A percentile compares a stretch with the other conserved stretches of the same genome.
Conservation (phyloP, 805 yeast genomes). For the Teunomyces gatunensis region DNA sequence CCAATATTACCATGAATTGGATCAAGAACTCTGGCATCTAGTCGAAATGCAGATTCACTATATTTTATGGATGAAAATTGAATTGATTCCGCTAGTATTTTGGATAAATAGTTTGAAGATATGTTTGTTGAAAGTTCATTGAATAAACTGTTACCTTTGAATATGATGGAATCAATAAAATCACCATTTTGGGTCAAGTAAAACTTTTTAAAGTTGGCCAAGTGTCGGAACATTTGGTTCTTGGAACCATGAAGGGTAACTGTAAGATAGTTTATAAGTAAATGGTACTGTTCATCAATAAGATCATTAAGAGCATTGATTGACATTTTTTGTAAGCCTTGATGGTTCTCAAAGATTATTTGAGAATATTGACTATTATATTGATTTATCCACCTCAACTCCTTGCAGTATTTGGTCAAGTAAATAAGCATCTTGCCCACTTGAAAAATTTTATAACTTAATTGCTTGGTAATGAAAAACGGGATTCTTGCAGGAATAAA, state of each 20-base stretch:
- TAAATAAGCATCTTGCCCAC: slow-evolving; percentile 74
- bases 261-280: slow-evolving; percentile 53
- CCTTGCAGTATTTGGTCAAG: slow-evolving; percentile 62
- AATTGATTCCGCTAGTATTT: slow-evolving; percentile 63
- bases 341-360: slow-evolving; percentile 26
- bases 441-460: slow-evolving; percentile 50
- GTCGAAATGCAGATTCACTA: slow-evolving; percentile 43
- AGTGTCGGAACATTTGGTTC: slow-evolving; percentile 48
- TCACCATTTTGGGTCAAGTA: slow-evolving; percentile 78
- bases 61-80: slow-evolving; percentile 48
- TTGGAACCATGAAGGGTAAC: slow-evolving; percentile 44
- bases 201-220: slow-evolving; percentile 62
- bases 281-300: slow-evolving; percentile 44
- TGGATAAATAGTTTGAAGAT: slow-evolving; percentile 63
- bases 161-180: slow-evolving; percentile 64
- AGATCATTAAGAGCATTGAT: slow-evolving; percentile 35
- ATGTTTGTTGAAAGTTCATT: slow-evolving; percentile 61
- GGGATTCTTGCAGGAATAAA: slow-evolving; percentile 42
- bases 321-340: slow-evolving; percentile 33
- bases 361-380: slow-evolving; percentile 35
- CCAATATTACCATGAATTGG: slow-evolving; percentile 70
- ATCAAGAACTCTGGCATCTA: slow-evolving; percentile 83
- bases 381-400: slow-evolving; percentile 59
- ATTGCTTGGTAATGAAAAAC: slow-evolving; percentile 36
- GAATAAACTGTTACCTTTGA: slow-evolving; percentile 52